Evolutionary conservation across 1,139 yeast species (phyloP), one percentile per base, ranked within the genome.

Genomic region (Pichia sp.): DNA sequence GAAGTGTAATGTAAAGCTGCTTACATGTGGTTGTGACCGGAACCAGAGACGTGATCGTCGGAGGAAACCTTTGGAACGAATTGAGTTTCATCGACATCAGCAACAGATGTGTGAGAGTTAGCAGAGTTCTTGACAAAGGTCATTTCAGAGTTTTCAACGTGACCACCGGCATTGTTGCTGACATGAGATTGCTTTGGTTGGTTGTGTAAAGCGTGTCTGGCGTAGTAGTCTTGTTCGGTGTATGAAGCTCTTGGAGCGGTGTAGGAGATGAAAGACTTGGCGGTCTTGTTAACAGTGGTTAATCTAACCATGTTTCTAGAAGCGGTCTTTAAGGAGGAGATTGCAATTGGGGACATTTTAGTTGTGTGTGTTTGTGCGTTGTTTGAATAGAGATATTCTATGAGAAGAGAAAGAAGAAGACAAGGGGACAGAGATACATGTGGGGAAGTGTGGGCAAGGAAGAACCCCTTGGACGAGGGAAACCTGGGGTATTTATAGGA

Each of bases 61-160:
- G 60, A 53, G 3, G 60, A 58, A 10, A 65, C 66, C 17, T 44
- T 50, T 30, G 69, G 69, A 41, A 61, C 60, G 47, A 65, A 65
- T n/a, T 50, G 49, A 4, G 45, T 32, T 9, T 48, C 50, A 6
- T 47, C 54, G 3, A 34, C 44, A 5, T 44, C 50, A 7, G 43
- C 12, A 3, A 31, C 27, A 8, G 48, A 32, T 4, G 53, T 35
- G 12, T 50, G 44, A 7, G 50, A 47, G 34, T 40, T 42, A 6
- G 54, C 40, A n/a, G 59, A 52, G 40, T 61, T 59, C 36, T 63
- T 55, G 35, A 63, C 61, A 45, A 54, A 53, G 6, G 60, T 56
- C 62, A 58, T 60, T 15, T 61, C 58, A 28, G 59, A 54, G 15
- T 51, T 53, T 38, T 62, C 59, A 27, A 62, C 51, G 18, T 50